Evolutionary conservation across 2,329 filamentous ascomycete genomes (phyloP), one percentile per base, ranked within the genome.

Genomic region (Cordyceps cicadae): DNA sequence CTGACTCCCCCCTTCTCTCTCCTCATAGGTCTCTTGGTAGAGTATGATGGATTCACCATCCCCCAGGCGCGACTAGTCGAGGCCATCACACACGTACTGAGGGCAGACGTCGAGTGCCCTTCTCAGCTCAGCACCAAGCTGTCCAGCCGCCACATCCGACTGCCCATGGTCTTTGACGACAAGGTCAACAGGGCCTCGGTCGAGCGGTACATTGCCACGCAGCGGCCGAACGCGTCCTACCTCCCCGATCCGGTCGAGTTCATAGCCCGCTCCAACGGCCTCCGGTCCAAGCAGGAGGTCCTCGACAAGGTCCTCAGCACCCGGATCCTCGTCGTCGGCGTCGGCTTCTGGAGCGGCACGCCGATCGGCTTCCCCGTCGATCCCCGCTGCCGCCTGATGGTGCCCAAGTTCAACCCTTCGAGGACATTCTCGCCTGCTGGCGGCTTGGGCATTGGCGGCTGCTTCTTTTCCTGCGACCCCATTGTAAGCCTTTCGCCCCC

Each of bases 181-280:
- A 62, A 62, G 14, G 65, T 64, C 15, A 59, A 76, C 41, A 76
- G 79, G 77, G 80, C 54, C 12, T 43, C 54, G 3, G 32, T 57
- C 0, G 71, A 81, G 60, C 75, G 83, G 11, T 87, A 87, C 68
- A 84, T 82, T 72, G 78, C 79, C 32, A 85, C 81, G 3, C 81
- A 84, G 62, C 75, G 84, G 2, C 79, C 81, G 1, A 78, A 82
- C 32, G 84, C 84, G 1, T 76, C 80, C 0, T 87, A 85, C 62
- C 72, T 87, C 0, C 84, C 84, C 0, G 80, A 84, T 65, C 84
- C 84, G 52, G 74, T 86, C 43, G 76, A 79, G 1, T 87, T 84
- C 59, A 63, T 74, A 7, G 66, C 65, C 5, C 67, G 70, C 41
- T 73, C 71, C 55, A 77, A 77, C 56, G 75, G 69, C 0, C 67